Conservation (phyloP, 805 yeast species). For the Scheffersomyces coipomensis region DNA sequence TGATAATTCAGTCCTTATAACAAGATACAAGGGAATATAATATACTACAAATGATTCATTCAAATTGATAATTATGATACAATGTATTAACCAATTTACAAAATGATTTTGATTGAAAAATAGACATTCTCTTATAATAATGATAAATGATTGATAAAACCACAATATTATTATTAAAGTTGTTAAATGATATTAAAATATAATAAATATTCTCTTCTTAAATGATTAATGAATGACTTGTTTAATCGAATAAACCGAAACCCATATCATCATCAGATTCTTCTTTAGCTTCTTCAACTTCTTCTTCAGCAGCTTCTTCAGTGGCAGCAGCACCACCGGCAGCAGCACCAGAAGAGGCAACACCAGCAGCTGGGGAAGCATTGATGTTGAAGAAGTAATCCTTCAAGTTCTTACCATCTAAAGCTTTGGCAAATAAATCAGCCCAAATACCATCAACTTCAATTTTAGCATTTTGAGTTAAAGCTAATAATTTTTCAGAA, state of each 20-base stretch:
- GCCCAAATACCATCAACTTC: slow-evolving; percentile 48
- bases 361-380: slow-evolving; percentile 44
- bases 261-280: slow-evolving; percentile 42
- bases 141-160: too few species aligned
- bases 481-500: slow-evolving; percentile 43
- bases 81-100: too few species aligned
- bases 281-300: slow-evolving; percentile 32
- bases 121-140: too few species aligned
- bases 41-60: too few species aligned
- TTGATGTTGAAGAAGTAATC: slow-evolving; percentile 49
- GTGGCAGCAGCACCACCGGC: slow-evolving; percentile 33
- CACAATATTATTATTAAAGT: too few species aligned
- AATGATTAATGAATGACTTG: slow-evolving; percentile 5
- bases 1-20: too few species aligned
- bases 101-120: too few species aligned
- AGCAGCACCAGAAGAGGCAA: slow-evolving; percentile 35
- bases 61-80: too few species aligned
- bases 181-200: too few species aligned
- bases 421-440: slow-evolving; percentile 47
- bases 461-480: slow-evolving; percentile 41
- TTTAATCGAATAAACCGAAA: slow-evolving; percentile 45
- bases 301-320: slow-evolving; percentile 32
- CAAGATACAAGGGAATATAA: too few species aligned
- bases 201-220: too few species aligned
- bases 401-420: slow-evolving; percentile 46